These are phyloP conservation scores for Salix brachista DNA, from an alignment of 345 rosid genomes.

Conservation along the genomic window DNA sequence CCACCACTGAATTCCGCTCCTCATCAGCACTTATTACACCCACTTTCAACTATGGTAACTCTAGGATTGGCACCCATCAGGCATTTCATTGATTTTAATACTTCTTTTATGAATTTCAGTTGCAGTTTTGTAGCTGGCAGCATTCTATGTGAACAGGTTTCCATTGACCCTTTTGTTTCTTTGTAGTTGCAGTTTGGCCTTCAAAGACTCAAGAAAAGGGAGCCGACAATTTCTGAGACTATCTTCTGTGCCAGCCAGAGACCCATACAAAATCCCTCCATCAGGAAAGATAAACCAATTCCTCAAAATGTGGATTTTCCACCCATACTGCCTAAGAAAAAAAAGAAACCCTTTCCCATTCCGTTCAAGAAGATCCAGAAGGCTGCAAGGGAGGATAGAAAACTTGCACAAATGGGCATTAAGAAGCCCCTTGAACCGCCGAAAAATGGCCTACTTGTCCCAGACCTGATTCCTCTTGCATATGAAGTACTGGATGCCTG, in stretches of 20 bases:
- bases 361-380: conserved; percentile 63
- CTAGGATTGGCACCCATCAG: too few species aligned
- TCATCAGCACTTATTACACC: too few species aligned
- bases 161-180: conserved; percentile 3
- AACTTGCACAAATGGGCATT: conserved; percentile 72
- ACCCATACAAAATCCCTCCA: conserved; percentile 19
- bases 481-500: conserved; percentile 67
- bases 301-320: conserved; percentile 86
- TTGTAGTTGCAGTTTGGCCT: conserved; percentile 36
- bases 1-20: not conserved
- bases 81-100: too few species aligned
- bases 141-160: not conserved
- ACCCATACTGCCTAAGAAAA: conserved; percentile 55
- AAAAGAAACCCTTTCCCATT: conserved; percentile 85
- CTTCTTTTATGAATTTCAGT: not conserved
- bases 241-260: conserved; percentile 38
- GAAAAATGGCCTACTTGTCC: conserved; percentile 73
- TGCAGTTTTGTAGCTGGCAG: not conserved
- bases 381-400: conserved; percentile 57
- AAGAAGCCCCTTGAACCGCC: conserved; percentile 85
- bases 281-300: conserved; percentile 21
- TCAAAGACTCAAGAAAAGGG: conserved; percentile 22
- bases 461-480: conserved; percentile 66
- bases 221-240: conserved; percentile 22
- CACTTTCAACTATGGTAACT: too few species aligned